These are phyloP conservation scores for Sisymbrium irio DNA, from an alignment of 345 rosid species.

Conservation along the genomic window DNA sequence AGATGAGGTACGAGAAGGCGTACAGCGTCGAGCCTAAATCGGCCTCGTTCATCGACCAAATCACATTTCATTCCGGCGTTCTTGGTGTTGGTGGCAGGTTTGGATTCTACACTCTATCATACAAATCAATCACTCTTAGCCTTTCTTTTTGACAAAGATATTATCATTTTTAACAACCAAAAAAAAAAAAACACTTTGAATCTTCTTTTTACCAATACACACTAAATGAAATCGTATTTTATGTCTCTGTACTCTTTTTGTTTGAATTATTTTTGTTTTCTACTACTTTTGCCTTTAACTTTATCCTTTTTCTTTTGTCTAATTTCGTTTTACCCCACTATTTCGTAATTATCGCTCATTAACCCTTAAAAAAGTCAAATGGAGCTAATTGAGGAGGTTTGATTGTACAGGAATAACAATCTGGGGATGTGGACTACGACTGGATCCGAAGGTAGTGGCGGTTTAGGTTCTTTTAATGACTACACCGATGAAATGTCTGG, in stretches of 20 bases:
- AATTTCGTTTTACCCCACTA: slow-evolving; percentile 20
- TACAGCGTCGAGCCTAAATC: slow-evolving; percentile 92
- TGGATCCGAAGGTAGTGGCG: slow-evolving; percentile 42
- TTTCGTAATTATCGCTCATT: neutral
- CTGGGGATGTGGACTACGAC: slow-evolving; percentile 76
- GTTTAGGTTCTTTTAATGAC: slow-evolving; percentile 36
- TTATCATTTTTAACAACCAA: neutral
- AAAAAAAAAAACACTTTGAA: neutral
- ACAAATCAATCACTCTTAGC: neutral
- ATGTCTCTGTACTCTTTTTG: neutral
- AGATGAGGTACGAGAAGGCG: slow-evolving; percentile 82
- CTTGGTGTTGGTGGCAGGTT: slow-evolving; percentile 87
- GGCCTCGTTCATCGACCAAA: slow-evolving; percentile 56
- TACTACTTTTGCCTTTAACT: slow-evolving; percentile 30
- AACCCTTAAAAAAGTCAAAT: slow-evolving; percentile 5
- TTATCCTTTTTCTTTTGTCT: slow-evolving; percentile 5
- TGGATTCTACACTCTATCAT: slow-evolving; percentile 5
- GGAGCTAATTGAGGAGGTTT: slow-evolving; percentile 19
- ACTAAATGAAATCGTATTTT: neutral
- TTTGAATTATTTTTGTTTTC: neutral
- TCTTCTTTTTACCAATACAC: neutral
- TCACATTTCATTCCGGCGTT: slow-evolving; percentile 63
- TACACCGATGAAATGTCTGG: slow-evolving; percentile 58
- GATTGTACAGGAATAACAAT: slow-evolving; percentile 63
- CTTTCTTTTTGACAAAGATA: neutral